Evolutionary conservation across 2,329 filamentous ascomycete species (phyloP), one percentile per base, ranked within the genome.

Genomic region (Phoma sp.): DNA sequence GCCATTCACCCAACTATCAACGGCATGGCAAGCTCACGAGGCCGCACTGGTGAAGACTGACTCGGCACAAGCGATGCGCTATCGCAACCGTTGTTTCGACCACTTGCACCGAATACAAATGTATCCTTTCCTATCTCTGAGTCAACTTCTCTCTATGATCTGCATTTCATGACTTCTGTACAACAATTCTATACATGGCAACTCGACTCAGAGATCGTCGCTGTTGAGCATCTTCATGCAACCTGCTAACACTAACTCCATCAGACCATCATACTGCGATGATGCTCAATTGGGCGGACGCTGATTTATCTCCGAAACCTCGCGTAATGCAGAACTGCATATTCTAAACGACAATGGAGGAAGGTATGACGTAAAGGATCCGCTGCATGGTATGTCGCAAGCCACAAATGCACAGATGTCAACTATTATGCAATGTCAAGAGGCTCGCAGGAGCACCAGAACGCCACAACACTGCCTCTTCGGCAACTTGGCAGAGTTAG

Each of bases 31-130:
- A 33, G 48, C 40, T 45, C 14, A 15, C 26, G 7, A 18, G n/a
- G 7, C 25, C 25, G 18, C 39, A 42, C 25, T n/a, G 7, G 30
- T 17, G 37, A 47, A 5, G 18, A 38, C 38, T 43, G 32, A 48
- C 38, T 43, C 43, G 33, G 20, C 14, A 39, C 11, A 33, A 33
- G 26, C 33, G 28, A 20, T 43, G 33, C 38, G 34, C 26, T 42
- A 43, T 14, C 33, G 10, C 14, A 33, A 15, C 21, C 45, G 32
- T 38, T 15, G 51, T 53, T 43, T 53, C 39, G 38, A 42, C n/a
- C 18, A 18, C 15, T 10, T 37, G 42, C 23, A 10, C 36, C 29
- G 42, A 6, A 39, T 18, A 18, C 28, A 33, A 14, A 26, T 29
- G 38, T 29, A 20, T 20, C 9, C 12, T 38, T 10, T 29, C 15